These are phyloP conservation scores for Colletotrichum tabaci DNA, from an alignment of 2,329 filamentous ascomycete species.

Conservation along the genomic window DNA sequence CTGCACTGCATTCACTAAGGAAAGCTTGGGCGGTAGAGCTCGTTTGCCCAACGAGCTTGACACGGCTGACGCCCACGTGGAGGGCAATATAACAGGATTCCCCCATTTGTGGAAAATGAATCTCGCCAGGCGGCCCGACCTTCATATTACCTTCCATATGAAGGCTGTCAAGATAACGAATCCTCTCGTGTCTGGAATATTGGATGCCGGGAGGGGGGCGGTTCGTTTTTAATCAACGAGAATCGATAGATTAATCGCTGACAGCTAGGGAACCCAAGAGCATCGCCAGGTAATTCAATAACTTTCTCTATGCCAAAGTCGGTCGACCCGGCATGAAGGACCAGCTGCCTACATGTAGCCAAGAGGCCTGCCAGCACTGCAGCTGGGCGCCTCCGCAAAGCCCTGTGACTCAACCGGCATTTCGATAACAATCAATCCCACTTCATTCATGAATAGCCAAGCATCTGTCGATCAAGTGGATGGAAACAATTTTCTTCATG, in stretches of 20 bases:
- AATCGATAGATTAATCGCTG: not conserved
- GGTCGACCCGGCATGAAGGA: not conserved
- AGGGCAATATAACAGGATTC: not conserved
- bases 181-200: not conserved
- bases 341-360: not conserved
- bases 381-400: not conserved
- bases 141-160: not conserved
- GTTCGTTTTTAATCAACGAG: no score
- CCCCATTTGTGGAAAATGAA: constrained; percentile 35
- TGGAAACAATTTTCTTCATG: constrained; percentile 19
- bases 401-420: not conserved
- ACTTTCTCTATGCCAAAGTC: not conserved
- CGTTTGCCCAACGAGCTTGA: not conserved
- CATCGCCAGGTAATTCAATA: no score
- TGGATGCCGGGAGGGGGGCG: not conserved
- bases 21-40: constrained; percentile 14
- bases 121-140: not conserved
- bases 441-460: no score
- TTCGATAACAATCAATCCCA: no score
- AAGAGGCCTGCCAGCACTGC: not conserved
- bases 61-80: constrained; percentile 5
- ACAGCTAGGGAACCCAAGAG: no score
- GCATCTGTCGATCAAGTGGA: constrained; percentile 6
- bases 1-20: not conserved
- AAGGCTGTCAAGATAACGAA: not conserved